phyloP scores from a whole-genome alignment of 2,329 filamentous ascomycete species.

The Lachnellula occidentalis region DNA sequence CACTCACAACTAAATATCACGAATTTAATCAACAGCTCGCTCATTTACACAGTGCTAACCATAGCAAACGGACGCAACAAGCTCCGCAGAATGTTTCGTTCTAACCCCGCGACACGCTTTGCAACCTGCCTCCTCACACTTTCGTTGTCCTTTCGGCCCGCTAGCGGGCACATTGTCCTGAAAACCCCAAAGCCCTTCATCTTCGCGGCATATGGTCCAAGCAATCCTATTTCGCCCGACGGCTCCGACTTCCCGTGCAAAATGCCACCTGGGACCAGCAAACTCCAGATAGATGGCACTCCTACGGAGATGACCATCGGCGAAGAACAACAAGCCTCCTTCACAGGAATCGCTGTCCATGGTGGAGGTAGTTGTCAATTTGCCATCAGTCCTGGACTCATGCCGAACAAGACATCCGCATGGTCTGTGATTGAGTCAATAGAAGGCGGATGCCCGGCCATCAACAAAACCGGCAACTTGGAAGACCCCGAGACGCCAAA shows the following conservation, averaged over 20 bases:
- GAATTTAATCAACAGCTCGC: no score
- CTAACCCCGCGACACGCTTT: no score
- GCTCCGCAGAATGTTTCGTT: no score
- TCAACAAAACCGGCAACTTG: not conserved
- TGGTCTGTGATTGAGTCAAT: no score
- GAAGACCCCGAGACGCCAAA: not conserved
- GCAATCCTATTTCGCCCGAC: not conserved
- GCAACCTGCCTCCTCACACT: no score
- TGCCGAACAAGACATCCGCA: not conserved
- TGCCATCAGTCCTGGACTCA: not conserved
- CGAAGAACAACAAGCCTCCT: not conserved
- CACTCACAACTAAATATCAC: no score
- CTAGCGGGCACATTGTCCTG: not conserved
- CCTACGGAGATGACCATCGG: not conserved
- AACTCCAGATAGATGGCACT: not conserved
- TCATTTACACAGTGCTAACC: no score
- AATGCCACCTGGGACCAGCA: not conserved
- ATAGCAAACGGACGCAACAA: no score
- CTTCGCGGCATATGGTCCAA: not conserved
- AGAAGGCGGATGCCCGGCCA: not conserved
- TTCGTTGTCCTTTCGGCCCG: no score
- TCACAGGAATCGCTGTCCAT: not conserved
- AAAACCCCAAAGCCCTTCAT: not conserved
- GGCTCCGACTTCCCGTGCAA: not conserved
- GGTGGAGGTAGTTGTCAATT: slow-evolving; percentile 1